Percentiles rank a stretch among this genome's conserved stretches.
phyloP scores from a whole-genome alignment of 1,284 basidiomycete species.

The Neolentinus lepideus region DNA sequence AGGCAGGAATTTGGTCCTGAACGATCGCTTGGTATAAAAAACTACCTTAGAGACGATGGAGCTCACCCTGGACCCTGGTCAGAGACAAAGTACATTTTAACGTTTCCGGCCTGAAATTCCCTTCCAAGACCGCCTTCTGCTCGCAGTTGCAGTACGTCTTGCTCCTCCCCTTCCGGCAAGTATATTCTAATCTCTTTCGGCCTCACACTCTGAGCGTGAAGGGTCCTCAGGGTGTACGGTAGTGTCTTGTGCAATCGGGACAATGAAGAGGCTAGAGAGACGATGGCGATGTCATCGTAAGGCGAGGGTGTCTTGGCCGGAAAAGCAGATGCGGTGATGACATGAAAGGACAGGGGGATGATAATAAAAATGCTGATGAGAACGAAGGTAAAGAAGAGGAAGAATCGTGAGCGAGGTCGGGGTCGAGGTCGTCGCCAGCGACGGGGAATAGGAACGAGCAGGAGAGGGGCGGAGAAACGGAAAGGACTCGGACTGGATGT shows the following conservation, averaged over 20 bases:
- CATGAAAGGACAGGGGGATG: neutral
- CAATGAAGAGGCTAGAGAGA: neutral
- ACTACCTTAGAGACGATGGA: neutral
- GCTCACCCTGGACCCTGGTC: constrained; percentile 1
- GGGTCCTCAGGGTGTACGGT: neutral
- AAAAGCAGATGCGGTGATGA: neutral
- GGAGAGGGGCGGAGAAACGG: neutral
- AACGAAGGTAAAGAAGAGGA: neutral
- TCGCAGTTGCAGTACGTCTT: neutral
- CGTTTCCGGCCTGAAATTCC: neutral
- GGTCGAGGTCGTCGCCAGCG: neutral
- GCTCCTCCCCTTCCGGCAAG: neutral
- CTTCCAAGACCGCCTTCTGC: neutral
- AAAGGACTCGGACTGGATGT: neutral
- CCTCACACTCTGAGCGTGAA: neutral
- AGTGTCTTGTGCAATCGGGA: neutral
- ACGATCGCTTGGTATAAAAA: neutral
- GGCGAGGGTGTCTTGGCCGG: neutral
- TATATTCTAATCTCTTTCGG: constrained; percentile 1
- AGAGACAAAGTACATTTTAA: neutral
- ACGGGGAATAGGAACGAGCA: neutral
- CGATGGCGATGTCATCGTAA: neutral
- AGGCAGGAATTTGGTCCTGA: neutral
- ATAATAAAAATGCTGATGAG: neutral
- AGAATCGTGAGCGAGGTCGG: neutral